Evolutionary conservation across 2,329 filamentous ascomycete species (phyloP).

Genomic region (Aspergillus brunneoviolaceus): DNA sequence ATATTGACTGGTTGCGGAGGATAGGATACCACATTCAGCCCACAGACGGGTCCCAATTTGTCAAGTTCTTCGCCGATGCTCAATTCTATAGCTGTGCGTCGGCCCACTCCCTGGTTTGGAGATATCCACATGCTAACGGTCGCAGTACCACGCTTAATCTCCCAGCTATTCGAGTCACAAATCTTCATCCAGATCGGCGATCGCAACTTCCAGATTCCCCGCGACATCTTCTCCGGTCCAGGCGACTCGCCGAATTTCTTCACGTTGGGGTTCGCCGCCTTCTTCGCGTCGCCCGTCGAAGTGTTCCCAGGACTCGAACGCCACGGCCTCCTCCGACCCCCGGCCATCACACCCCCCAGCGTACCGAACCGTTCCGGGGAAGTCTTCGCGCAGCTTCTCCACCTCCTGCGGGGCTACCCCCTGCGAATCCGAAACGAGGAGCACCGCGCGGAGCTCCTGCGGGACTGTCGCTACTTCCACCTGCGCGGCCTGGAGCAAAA

Average conservation of each 20-base stretch:
- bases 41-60: constrained; percentile 80
- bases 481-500: constrained; percentile 88
- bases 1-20: background rate
- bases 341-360: constrained; percentile 77
- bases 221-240: constrained; percentile 78
- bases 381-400: constrained; percentile 77
- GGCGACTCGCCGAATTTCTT: constrained; percentile 97
- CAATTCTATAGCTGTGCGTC: constrained; percentile 83
- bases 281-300: constrained; percentile 77
- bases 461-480: constrained; percentile 90
- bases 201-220: constrained; percentile 83
- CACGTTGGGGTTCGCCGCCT: constrained; percentile 81
- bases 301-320: constrained; percentile 84
- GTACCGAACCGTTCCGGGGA: constrained; percentile 81
- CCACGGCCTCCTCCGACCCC: constrained; percentile 76
- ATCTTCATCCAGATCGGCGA: constrained; percentile 87
- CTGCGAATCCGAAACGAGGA: constrained; percentile 71
- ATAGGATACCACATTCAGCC: constrained; percentile 79
- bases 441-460: constrained; percentile 74
- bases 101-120: too few species aligned
- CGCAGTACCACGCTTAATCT: constrained; percentile 79
- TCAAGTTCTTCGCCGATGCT: constrained; percentile 88
- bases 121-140: constrained; percentile 3
- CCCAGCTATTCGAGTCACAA: constrained; percentile 85
- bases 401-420: constrained; percentile 79